phyloP scores from a whole-genome alignment of 2,329 filamentous ascomycete genomes.

The Fusarium equiseti region DNA sequence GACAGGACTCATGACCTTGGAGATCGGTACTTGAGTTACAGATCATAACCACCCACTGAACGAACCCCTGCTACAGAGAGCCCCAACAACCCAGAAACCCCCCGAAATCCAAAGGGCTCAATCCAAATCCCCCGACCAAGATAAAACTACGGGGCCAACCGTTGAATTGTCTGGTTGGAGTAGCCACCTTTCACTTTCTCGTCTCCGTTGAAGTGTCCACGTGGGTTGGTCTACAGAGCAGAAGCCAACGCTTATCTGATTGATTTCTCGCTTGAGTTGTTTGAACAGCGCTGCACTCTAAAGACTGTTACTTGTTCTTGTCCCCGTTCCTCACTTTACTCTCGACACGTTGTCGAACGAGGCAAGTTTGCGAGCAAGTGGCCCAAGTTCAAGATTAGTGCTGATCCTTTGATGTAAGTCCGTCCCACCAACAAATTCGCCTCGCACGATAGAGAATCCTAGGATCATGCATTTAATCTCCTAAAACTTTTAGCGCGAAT shows the following conservation, averaged over 20 bases:
- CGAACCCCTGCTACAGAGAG: slow-evolving; percentile 22
- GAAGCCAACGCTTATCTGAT: not conserved
- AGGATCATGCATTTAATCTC: slow-evolving; percentile 26
- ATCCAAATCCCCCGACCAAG: slow-evolving; percentile 17
- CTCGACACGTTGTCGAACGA: slow-evolving; percentile 1
- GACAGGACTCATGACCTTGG: not conserved
- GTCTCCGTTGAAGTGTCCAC: slow-evolving; percentile 13
- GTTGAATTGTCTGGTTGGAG: slow-evolving; percentile 25
- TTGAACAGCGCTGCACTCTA: not conserved
- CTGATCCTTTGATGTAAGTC: slow-evolving; percentile 27
- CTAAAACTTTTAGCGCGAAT: slow-evolving; percentile 26
- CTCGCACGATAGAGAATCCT: slow-evolving; percentile 26
- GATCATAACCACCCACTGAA: slow-evolving; percentile 4
- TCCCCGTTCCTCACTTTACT: not conserved
- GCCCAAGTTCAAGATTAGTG: slow-evolving; percentile 16
- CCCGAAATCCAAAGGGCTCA: slow-evolving; percentile 6
- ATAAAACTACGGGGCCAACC: slow-evolving; percentile 18
- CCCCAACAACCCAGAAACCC: slow-evolving; percentile 25
- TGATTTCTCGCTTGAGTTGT: not conserved
- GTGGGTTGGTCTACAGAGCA: not conserved
- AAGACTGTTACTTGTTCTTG: not conserved
- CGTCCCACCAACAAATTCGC: slow-evolving; percentile 1
- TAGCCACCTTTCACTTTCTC: slow-evolving; percentile 4
- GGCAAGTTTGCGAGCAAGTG: slow-evolving; percentile 2
- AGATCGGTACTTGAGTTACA: not conserved